Conservation (phyloP, 768 basidiomycete species). For the Suillus clintonianus region DNA sequence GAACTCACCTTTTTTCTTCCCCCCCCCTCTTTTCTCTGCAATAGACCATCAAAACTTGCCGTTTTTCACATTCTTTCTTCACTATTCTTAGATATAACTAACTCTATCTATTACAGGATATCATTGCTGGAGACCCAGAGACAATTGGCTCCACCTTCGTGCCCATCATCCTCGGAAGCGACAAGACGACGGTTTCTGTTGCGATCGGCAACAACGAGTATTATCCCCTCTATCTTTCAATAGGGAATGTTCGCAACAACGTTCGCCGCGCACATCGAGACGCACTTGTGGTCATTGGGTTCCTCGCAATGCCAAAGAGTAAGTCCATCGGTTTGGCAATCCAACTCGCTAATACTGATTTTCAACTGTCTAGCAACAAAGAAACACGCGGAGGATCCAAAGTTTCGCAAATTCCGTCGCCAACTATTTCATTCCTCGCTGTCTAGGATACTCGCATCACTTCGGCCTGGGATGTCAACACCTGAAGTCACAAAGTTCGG, state of each 20-base stretch:
- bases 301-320: conserved; percentile 34
- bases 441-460: conserved; percentile 10
- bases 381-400: conserved; percentile 5
- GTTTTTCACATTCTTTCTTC: too few relatives aligned
- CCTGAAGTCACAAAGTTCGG: conserved; percentile 17
- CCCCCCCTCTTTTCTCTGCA: background rate
- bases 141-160: conserved; percentile 24
- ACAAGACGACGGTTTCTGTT: conserved; percentile 12
- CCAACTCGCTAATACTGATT: background rate
- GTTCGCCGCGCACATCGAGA: conserved; percentile 3
- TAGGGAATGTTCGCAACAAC: conserved; percentile 10
- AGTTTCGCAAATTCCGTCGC: conserved; percentile 17
- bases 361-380: background rate
- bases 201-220: conserved; percentile 8
- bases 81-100: background rate
- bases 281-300: conserved; percentile 22
- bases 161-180: conserved; percentile 12
- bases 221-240: conserved; percentile 11
- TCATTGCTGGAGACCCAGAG: conserved; percentile 11
- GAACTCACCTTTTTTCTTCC: background rate
- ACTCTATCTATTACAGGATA: background rate
- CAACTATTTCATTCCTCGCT: conserved; percentile 23
- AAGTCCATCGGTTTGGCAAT: background rate
- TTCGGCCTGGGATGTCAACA: conserved; percentile 15
- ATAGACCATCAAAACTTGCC: background rate